phyloP scores from a whole-genome alignment of 306 rosid species.

The Mucuna pruriens region DNA sequence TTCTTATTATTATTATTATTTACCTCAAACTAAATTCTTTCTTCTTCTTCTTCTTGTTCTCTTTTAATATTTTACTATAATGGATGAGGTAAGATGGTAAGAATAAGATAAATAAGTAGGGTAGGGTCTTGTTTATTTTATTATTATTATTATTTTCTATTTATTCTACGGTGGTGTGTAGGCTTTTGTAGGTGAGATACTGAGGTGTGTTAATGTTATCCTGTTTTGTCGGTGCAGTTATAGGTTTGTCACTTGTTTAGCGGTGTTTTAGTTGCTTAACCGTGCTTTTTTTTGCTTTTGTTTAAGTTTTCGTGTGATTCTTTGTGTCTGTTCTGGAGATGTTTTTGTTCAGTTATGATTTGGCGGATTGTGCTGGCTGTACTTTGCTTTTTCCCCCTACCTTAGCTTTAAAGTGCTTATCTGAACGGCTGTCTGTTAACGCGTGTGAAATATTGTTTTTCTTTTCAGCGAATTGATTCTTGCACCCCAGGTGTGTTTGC shows the following conservation, averaged over 20 bases:
- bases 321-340: constrained; percentile 22
- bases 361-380: constrained; percentile 23
- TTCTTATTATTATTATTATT: background rate
- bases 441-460: constrained; percentile 31
- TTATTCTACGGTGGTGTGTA: constrained; percentile 4
- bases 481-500: constrained; percentile 10
- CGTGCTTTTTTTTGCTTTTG: background rate
- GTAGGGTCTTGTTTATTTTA: constrained; percentile 16
- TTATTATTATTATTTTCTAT: background rate
- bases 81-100: background rate
- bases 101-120: background rate
- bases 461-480: constrained; percentile 41
- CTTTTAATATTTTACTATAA: background rate
- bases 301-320: constrained; percentile 21
- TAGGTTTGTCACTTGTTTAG: background rate
- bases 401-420: constrained; percentile 36
- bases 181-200: constrained; percentile 7
- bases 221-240: constrained; percentile 37
- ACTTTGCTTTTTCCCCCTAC: constrained; percentile 21
- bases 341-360: constrained; percentile 23
- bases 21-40: background rate
- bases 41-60: background rate
- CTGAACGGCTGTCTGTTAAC: constrained; percentile 28
- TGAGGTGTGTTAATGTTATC: no score
- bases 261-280: background rate